These are phyloP conservation scores for Cryptococcus amylolentus DNA, from an alignment of 1,284 basidiomycete species.

Conservation along the genomic window DNA sequence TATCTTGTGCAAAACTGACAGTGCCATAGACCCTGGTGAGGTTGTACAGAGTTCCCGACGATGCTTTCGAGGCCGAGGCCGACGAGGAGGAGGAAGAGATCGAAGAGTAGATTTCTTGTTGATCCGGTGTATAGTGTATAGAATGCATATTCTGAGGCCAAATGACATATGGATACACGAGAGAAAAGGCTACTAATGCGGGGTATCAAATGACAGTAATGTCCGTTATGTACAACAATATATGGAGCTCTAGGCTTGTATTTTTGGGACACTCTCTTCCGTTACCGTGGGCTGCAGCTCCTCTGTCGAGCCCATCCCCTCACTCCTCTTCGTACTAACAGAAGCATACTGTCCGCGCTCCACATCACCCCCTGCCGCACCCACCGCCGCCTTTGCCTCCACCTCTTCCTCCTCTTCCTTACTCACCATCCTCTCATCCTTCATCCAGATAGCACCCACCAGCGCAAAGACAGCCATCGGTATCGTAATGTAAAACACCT, in stretches of 20 bases:
- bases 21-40: slow-evolving; percentile 76
- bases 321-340: too few relatives aligned
- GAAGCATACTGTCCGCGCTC: neutral
- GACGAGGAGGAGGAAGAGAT: slow-evolving; percentile 66
- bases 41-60: slow-evolving; percentile 84
- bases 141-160: too few relatives aligned
- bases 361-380: neutral
- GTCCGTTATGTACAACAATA: too few relatives aligned
- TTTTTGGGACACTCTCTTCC: too few relatives aligned
- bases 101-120: slow-evolving; percentile 14
- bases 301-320: too few relatives aligned
- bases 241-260: too few relatives aligned
- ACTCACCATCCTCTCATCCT: slow-evolving; percentile 37
- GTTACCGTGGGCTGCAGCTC: too few relatives aligned
- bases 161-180: too few relatives aligned
- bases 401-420: slow-evolving; percentile 28
- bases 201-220: too few relatives aligned
- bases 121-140: too few relatives aligned
- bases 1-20: neutral
- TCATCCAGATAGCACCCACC: slow-evolving; percentile 31
- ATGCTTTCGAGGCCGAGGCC: slow-evolving; percentile 78
- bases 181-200: too few relatives aligned
- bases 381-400: slow-evolving; percentile 21
- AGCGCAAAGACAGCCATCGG: slow-evolving; percentile 35
- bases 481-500: slow-evolving; percentile 42